Evolutionary conservation across 108 stramenopile genomes (phyloP).

Genomic region (Fragilaria radians): DNA sequence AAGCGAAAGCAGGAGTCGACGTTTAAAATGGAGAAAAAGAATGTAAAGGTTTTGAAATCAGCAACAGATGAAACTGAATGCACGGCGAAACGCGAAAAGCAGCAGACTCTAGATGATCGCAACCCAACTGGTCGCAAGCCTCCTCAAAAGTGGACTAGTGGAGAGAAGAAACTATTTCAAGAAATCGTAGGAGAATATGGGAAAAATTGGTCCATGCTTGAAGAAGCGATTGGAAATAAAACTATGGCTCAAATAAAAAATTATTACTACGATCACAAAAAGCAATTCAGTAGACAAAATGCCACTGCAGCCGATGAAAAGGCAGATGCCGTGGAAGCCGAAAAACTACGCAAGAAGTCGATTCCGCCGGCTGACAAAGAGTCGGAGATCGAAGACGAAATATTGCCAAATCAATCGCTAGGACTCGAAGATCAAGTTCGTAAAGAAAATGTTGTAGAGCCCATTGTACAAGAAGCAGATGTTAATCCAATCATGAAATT

Average conservation of each 20-base stretch:
- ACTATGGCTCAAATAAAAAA: constrained; percentile 76
- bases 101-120: constrained; percentile 5
- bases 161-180: constrained; percentile 67
- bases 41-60: constrained; percentile 44
- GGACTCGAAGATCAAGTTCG: not conserved
- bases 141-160: constrained; percentile 70
- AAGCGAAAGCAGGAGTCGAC: constrained; percentile 23
- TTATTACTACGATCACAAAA: constrained; percentile 83
- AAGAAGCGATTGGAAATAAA: constrained; percentile 64
- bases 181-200: constrained; percentile 72
- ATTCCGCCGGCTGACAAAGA: not conserved
- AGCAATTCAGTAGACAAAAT: constrained; percentile 40
- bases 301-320: constrained; percentile 13
- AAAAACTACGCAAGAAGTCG: not conserved
- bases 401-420: not conserved
- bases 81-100: not conserved
- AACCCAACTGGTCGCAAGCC: constrained; percentile 19
- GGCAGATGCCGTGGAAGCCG: not conserved
- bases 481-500: too few species aligned
- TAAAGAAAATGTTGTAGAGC: not conserved
- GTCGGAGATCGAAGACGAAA: constrained; percentile 2
- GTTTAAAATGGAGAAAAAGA: constrained; percentile 45
- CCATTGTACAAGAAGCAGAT: not conserved
- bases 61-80: not conserved
- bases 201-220: constrained; percentile 55